A percentile compares a stretch with the other conserved stretches of the same genome.
These are phyloP conservation scores for Penicillium sp. DNA, from an alignment of 2,329 filamentous ascomycete genomes.

Conservation along the genomic window DNA sequence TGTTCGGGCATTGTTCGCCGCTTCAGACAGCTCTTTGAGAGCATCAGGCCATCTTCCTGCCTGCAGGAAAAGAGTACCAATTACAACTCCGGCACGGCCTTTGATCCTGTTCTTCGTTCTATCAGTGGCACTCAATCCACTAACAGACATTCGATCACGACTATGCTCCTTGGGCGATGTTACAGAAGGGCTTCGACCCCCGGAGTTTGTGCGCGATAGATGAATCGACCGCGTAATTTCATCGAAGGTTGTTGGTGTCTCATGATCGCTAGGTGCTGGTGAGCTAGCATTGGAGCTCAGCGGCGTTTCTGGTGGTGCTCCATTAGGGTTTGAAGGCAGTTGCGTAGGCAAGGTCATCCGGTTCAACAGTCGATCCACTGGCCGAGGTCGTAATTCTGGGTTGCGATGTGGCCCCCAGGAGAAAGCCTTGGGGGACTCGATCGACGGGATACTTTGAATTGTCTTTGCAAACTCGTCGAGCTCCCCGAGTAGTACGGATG, in stretches of 20 bases:
- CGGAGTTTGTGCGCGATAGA: constrained; percentile 42
- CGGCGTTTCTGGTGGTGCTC: constrained; percentile 40
- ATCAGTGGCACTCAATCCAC: constrained; percentile 78
- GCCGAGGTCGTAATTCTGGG: constrained; percentile 49
- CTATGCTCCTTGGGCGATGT: constrained; percentile 57
- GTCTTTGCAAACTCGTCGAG: constrained; percentile 75
- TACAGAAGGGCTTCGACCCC: constrained; percentile 40
- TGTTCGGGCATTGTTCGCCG: constrained; percentile 74
- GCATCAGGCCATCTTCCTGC: constrained; percentile 90
- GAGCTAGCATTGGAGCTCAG: constrained; percentile 41
- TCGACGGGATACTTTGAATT: constrained; percentile 71
- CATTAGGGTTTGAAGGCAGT: constrained; percentile 51
- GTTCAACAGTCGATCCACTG: constrained; percentile 63
- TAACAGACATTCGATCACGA: constrained; percentile 64
- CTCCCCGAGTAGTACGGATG: constrained; percentile 73
- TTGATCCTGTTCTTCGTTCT: constrained; percentile 79
- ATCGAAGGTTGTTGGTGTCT: constrained; percentile 60
- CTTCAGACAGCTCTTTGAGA: constrained; percentile 79
- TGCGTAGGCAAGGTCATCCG: constrained; percentile 81
- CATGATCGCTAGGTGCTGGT: constrained; percentile 41
- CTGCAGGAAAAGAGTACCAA: constrained; percentile 85
- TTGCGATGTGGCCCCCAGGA: constrained; percentile 55
- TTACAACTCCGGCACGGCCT: constrained; percentile 75
- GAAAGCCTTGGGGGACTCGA: constrained; percentile 71
- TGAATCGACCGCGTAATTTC: constrained; percentile 54